Evolutionary conservation across 805 yeast genomes (phyloP).

Genomic region (Wickerhamomyces xylosicus): DNA sequence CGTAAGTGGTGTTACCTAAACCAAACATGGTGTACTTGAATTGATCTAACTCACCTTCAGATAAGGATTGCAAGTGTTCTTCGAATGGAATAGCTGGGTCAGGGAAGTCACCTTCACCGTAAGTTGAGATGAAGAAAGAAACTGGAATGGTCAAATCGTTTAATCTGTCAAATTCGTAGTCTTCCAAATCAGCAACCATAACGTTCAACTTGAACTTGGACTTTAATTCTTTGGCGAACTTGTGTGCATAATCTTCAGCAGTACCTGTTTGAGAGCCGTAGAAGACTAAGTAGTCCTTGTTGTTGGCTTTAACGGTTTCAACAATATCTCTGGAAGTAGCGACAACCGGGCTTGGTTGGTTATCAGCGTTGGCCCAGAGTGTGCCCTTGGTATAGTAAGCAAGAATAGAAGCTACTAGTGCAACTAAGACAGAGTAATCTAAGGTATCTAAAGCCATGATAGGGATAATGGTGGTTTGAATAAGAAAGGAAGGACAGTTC

Average conservation of each 20-base stretch:
- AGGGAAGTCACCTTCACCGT: slow-evolving; percentile 98
- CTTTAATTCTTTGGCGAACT: slow-evolving; percentile 80
- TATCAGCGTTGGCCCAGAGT: slow-evolving; percentile 32
- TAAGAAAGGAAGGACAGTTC: too few species aligned
- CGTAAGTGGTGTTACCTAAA: slow-evolving; percentile 91
- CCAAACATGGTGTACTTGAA: slow-evolving; percentile 75
- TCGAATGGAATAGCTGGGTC: slow-evolving; percentile 83
- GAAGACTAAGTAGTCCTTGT: slow-evolving; percentile 70
- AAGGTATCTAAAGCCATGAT: slow-evolving; percentile 57
- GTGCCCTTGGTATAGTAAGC: slow-evolving; percentile 60
- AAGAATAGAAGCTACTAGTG: slow-evolving; percentile 52
- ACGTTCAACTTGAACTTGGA: slow-evolving; percentile 73
- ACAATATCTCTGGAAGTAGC: slow-evolving; percentile 45
- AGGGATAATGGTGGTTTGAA: too few species aligned
- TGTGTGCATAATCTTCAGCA: slow-evolving; percentile 92
- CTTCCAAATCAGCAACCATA: slow-evolving; percentile 82
- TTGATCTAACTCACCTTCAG: slow-evolving; percentile 44
- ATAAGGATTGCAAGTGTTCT: slow-evolving; percentile 47
- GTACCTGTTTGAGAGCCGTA: slow-evolving; percentile 98
- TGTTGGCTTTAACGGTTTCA: slow-evolving; percentile 44
- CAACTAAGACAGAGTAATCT: slow-evolving; percentile 59
- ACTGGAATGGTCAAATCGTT: slow-evolving; percentile 53
- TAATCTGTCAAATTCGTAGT: slow-evolving; percentile 74
- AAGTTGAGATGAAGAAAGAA: slow-evolving; percentile 80
- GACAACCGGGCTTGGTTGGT: slow-evolving; percentile 21